Percentiles rank a stretch among this genome's conserved stretches.
These are phyloP conservation scores for Axilococcus clingmanii DNA, from an alignment of 139 green algal species.

Conservation along the genomic window DNA sequence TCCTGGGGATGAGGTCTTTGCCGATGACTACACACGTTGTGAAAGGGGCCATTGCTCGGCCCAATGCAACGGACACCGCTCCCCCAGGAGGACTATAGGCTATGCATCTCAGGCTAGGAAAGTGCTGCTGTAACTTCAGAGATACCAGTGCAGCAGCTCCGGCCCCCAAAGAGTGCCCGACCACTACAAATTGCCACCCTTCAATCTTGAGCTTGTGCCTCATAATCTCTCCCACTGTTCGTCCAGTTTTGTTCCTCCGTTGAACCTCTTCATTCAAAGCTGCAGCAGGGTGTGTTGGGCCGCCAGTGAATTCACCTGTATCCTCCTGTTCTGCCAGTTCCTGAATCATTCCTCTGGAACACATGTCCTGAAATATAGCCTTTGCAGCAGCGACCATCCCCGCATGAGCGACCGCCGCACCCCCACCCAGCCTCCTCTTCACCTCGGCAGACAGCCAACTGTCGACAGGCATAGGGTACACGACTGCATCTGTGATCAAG, in stretches of 20 bases:
- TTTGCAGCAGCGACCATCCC: slow-evolving; percentile 32
- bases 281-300: too few species aligned
- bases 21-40: slow-evolving; percentile 34
- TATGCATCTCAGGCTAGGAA: slow-evolving; percentile 29
- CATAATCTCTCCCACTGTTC: not conserved
- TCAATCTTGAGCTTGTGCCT: slow-evolving; percentile 8
- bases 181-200: slow-evolving; percentile 33
- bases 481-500: slow-evolving; percentile 19
- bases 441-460: not conserved
- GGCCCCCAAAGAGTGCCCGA: slow-evolving; percentile 38
- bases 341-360: slow-evolving; percentile 23
- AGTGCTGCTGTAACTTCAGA: slow-evolving; percentile 32
- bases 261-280: not conserved
- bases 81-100: slow-evolving; percentile 34
- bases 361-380: slow-evolving; percentile 37
- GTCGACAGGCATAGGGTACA: slow-evolving; percentile 10
- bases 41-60: slow-evolving; percentile 18
- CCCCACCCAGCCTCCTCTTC: slow-evolving; percentile 3
- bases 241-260: not conserved
- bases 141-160: slow-evolving; percentile 33
- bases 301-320: not conserved
- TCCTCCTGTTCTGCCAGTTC: not conserved
- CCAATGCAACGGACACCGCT: slow-evolving; percentile 26
- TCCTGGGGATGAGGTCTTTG: slow-evolving; percentile 31
- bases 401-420: slow-evolving; percentile 17